Evolutionary conservation across 2,329 filamentous ascomycete genomes (phyloP).

Genomic region (Botryotinia globosa): DNA sequence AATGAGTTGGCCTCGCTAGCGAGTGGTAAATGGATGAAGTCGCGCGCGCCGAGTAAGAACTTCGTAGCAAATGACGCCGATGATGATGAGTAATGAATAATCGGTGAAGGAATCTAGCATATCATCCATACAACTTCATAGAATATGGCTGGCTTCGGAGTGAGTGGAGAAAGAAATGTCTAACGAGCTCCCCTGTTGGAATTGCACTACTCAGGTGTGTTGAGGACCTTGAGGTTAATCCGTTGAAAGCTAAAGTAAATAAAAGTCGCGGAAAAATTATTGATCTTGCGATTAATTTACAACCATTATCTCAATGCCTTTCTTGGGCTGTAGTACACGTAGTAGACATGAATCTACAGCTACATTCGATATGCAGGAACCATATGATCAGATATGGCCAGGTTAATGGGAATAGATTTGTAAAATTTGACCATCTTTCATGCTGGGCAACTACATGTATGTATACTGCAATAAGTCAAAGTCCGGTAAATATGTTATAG

Average conservation of each 20-base stretch:
- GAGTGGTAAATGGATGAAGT: not conserved
- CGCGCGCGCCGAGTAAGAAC: not conserved
- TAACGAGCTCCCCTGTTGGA: not conserved
- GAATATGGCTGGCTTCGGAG: not conserved
- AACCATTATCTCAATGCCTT: no score
- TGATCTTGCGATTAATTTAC: not conserved
- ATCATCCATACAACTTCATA: not conserved
- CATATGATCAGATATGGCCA: slow-evolving; percentile 12
- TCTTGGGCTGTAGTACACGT: not conserved
- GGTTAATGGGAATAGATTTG: not conserved
- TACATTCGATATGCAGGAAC: slow-evolving; percentile 12
- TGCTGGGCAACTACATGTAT: not conserved
- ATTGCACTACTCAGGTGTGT: not conserved
- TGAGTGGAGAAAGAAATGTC: not conserved
- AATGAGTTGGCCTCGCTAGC: not conserved
- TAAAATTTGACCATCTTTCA: slow-evolving; percentile 1
- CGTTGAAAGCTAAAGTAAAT: not conserved
- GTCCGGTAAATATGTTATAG: not conserved
- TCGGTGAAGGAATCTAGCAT: not conserved
- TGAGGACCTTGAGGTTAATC: no score
- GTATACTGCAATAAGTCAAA: not conserved
- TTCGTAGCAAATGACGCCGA: not conserved
- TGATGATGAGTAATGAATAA: not conserved
- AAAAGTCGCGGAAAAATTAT: not conserved
- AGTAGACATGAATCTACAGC: not conserved